A percentile compares a stretch with the other conserved stretches of the same genome.
Conservation (phyloP, 441 rosid species). For the Sinapis alba region DNA sequence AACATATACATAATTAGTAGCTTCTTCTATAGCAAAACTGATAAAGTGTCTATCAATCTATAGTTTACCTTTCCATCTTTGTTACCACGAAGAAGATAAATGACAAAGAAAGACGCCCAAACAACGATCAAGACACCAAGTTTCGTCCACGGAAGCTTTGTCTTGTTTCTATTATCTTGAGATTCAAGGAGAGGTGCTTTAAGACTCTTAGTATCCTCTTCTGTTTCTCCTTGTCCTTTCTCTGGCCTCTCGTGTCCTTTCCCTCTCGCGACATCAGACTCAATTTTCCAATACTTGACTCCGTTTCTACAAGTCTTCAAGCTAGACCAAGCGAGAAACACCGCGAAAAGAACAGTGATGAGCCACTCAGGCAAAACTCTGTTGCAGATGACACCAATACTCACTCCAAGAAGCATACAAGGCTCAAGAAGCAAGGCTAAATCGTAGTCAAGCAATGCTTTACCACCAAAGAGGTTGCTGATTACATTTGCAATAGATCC, state of each 20-base stretch:
- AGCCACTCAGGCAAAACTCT: slow-evolving; percentile 85
- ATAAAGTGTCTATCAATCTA: not conserved
- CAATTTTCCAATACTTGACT: slow-evolving; percentile 59
- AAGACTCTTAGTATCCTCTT: slow-evolving; percentile 23
- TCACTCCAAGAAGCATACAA: slow-evolving; percentile 82
- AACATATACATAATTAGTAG: not conserved
- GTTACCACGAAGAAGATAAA: slow-evolving; percentile 75
- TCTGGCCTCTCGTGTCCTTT: slow-evolving; percentile 44
- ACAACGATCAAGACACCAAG: slow-evolving; percentile 60
- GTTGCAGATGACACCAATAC: slow-evolving; percentile 83
- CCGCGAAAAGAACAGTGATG: slow-evolving; percentile 66
- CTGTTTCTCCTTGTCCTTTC: slow-evolving; percentile 40
- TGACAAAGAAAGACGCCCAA: slow-evolving; percentile 73
- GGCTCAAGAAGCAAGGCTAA: slow-evolving; percentile 84
- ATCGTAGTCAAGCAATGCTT: slow-evolving; percentile 65
- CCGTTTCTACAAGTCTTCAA: slow-evolving; percentile 73
- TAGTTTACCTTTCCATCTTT: slow-evolving; percentile 62
- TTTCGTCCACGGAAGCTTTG: slow-evolving; percentile 69
- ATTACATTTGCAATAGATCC: slow-evolving; percentile 82
- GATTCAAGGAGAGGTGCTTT: slow-evolving; percentile 51
- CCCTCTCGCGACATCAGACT: slow-evolving; percentile 50
- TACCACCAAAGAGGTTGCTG: slow-evolving; percentile 50
- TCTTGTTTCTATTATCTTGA: slow-evolving; percentile 23
- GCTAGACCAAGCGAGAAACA: slow-evolving; percentile 86
- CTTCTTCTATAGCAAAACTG: not conserved